Conservation (phyloP, 2,329 filamentous ascomycete species). For the Nannizzia gypsea region DNA sequence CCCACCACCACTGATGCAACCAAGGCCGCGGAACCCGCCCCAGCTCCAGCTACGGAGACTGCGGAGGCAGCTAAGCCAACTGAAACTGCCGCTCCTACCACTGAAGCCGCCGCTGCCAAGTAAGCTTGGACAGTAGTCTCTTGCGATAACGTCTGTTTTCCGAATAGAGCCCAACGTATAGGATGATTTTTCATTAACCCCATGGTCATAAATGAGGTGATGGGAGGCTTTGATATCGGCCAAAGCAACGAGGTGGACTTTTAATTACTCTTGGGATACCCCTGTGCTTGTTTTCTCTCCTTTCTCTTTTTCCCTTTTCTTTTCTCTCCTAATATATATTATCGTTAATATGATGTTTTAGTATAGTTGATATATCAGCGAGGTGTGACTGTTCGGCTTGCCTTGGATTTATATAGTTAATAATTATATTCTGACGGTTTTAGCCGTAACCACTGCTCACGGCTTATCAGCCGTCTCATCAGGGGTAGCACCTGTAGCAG, state of each 20-base stretch:
- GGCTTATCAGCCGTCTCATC: neutral
- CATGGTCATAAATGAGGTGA: neutral
- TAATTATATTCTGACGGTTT: neutral
- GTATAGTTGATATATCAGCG: neutral
- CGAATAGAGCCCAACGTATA: neutral
- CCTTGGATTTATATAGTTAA: neutral
- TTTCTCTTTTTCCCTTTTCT: neutral
- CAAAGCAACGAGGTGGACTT: neutral
- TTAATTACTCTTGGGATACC: conserved; percentile 2
- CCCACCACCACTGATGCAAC: conserved; percentile 4
- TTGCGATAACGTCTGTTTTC: neutral
- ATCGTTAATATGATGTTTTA: conserved; percentile 1
- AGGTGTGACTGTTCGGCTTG: neutral
- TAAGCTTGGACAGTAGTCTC: neutral
- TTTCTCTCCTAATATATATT: neutral
- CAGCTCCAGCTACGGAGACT: neutral
- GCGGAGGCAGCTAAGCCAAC: neutral
- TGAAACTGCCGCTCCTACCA: conserved; percentile 2
- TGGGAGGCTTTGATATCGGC: neutral
- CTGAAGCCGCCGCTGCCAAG: neutral
- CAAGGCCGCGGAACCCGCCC: conserved; percentile 4
- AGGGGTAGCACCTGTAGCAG: neutral
- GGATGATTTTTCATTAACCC: neutral
- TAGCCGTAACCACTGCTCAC: neutral
- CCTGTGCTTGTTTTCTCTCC: neutral